These are phyloP conservation scores for Pterocarpus santalinus DNA, from an alignment of 306 rosid species.

Conservation along the genomic window DNA sequence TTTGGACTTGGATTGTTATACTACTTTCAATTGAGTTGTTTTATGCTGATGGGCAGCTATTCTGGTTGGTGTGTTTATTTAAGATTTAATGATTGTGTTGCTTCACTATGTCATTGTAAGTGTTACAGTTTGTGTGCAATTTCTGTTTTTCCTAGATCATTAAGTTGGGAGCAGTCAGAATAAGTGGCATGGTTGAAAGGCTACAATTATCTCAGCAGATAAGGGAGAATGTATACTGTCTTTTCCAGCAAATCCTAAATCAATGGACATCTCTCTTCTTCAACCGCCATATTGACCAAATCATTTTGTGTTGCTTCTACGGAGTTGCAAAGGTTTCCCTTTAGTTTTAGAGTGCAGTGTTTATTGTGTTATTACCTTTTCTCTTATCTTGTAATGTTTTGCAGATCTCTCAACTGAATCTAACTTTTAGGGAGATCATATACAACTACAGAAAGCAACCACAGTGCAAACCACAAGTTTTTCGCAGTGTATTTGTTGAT, in stretches of 20 bases:
- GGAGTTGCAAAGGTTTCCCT: slow-evolving; percentile 89
- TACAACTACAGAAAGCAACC: slow-evolving; percentile 94
- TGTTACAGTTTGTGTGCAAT: slow-evolving; percentile 36
- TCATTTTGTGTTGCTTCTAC: slow-evolving; percentile 93
- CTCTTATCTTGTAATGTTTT: slow-evolving; percentile 50
- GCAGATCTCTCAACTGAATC: slow-evolving; percentile 92
- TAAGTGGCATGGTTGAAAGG: slow-evolving; percentile 97
- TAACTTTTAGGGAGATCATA: slow-evolving; percentile 90
- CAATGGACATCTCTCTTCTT: slow-evolving; percentile 87
- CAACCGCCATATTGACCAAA: slow-evolving; percentile 96
- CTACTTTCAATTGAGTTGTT: slow-evolving; percentile 15
- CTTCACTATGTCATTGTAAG: slow-evolving; percentile 32
- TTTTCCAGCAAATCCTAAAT: slow-evolving; percentile 86
- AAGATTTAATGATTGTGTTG: slow-evolving; percentile 29
- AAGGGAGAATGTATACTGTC: slow-evolving; percentile 88
- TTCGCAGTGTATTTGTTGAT: slow-evolving; percentile 91
- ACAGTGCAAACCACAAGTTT: slow-evolving; percentile 89
- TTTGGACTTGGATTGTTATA: slow-evolving; percentile 23
- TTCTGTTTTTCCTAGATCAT: slow-evolving; percentile 63
- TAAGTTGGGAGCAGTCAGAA: slow-evolving; percentile 98
- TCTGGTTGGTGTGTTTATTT: slow-evolving; percentile 35
- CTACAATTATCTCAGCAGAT: slow-evolving; percentile 88
- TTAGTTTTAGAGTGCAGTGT: not conserved
- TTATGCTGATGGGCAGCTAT: slow-evolving; percentile 10
- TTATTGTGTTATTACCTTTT: slow-evolving; percentile 29